Conservation (phyloP, 805 yeast species). For the Middelhovenomyces tepae region DNA sequence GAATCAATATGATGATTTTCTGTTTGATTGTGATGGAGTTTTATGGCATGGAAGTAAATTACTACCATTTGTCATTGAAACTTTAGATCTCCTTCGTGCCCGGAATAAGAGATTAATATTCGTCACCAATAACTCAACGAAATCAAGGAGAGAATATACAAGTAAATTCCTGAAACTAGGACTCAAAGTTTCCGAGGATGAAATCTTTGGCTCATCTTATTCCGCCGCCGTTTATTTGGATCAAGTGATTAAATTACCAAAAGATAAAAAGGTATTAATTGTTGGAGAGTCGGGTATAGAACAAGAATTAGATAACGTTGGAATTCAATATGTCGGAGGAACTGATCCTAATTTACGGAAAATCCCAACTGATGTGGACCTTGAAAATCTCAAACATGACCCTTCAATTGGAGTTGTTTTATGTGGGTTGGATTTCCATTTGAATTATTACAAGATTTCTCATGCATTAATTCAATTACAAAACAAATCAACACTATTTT, state of each 20-base stretch:
- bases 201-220: constrained; percentile 85
- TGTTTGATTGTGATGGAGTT: constrained; percentile 97
- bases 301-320: constrained; percentile 65
- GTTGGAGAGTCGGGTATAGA: constrained; percentile 84
- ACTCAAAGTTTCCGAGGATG: constrained; percentile 39
- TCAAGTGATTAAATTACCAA: constrained; percentile 65
- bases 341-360: constrained; percentile 49
- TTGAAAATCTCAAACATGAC: constrained; percentile 41
- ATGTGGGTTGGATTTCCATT: constrained; percentile 69
- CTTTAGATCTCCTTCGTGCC: constrained; percentile 49
- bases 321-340: constrained; percentile 77
- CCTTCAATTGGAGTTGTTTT: constrained; percentile 77
- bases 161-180: constrained; percentile 62
- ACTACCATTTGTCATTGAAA: constrained; percentile 71
- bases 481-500: constrained; percentile 47
- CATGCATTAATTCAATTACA: constrained; percentile 72
- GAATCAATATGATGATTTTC: constrained; percentile 66
- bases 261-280: constrained; percentile 75
- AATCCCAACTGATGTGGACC: constrained; percentile 42
- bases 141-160: constrained; percentile 71
- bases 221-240: constrained; percentile 83
- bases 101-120: constrained; percentile 64
- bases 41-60: constrained; percentile 84
- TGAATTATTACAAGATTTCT: constrained; percentile 78
- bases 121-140: constrained; percentile 94